Conservation (phyloP, 805 yeast species). For the Lipomyces lipofer region DNA sequence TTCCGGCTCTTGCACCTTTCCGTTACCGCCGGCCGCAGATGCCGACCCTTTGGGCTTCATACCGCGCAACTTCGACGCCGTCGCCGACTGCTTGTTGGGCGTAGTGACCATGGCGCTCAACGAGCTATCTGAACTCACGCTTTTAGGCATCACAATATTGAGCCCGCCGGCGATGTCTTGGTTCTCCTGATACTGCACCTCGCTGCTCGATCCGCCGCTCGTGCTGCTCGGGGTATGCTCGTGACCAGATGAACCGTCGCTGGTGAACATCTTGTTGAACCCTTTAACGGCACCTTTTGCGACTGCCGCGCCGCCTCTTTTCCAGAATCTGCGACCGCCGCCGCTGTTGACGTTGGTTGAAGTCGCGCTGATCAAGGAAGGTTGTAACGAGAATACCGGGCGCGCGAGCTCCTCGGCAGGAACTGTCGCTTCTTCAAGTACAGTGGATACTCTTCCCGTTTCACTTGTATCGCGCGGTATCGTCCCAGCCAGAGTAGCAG, state of each 20-base stretch:
- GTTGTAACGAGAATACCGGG: constrained; percentile 1
- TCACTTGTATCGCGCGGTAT: not conserved
- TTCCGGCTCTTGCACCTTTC: not conserved
- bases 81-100: constrained; percentile 7
- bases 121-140: constrained; percentile 33
- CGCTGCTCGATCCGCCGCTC: not conserved
- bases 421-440: not conserved
- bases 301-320: constrained; percentile 41
- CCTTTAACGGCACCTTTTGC: constrained; percentile 40
- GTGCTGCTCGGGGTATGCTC: no score
- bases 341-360: not conserved
- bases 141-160: constrained; percentile 15
- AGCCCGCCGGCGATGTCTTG: constrained; percentile 8
- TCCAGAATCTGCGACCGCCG: constrained; percentile 36
- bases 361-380: not conserved
- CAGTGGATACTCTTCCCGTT: not conserved
- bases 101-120: constrained; percentile 26
- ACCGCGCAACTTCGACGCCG: constrained; percentile 16
- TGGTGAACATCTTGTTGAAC: constrained; percentile 39
- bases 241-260: constrained; percentile 12
- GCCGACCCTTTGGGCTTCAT: constrained; percentile 5
- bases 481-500: not conserved
- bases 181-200: not conserved
- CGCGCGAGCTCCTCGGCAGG: constrained; percentile 1
- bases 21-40: not conserved